A percentile compares a stretch with the other conserved stretches of the same genome.
Conservation (phyloP, 176 grass and related monocot species). For the Oryza brachyantha region DNA sequence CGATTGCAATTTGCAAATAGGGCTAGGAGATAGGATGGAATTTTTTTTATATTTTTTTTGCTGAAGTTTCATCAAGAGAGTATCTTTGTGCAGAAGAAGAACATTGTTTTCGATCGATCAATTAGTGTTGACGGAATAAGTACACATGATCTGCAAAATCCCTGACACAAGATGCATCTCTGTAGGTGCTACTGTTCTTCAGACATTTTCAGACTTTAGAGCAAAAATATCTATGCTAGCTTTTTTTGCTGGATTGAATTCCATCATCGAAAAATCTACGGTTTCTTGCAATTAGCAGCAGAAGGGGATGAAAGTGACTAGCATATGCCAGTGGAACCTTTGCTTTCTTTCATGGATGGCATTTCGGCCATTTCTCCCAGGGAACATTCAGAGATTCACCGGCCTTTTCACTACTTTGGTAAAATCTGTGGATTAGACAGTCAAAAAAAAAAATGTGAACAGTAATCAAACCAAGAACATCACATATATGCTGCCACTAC, state of each 20-base stretch:
- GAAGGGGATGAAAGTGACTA: conserved; percentile 1
- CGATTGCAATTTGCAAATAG: neutral
- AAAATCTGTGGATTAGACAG: neutral
- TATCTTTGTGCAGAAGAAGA: conserved; percentile 31
- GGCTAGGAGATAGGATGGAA: conserved; percentile 15
- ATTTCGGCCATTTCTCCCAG: neutral
- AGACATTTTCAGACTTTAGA: neutral
- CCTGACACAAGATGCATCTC: neutral
- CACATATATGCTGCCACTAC: conserved; percentile 15
- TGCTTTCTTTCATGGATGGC: neutral
- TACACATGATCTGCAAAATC: conserved; percentile 10
- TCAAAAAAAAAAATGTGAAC: conserved; percentile 12
- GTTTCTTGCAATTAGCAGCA: neutral
- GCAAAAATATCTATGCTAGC: neutral
- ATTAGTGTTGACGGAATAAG: neutral
- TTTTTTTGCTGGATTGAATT: neutral
- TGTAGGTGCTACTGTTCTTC: conserved; percentile 16
- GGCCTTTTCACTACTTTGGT: neutral
- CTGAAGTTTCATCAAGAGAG: neutral
- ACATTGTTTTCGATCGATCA: neutral
- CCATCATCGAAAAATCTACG: neutral
- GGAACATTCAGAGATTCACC: conserved; percentile 28
- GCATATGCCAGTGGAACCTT: conserved; percentile 10
- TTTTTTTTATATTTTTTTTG: conserved; percentile 12
- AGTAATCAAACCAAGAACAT: conserved; percentile 19